Evolutionary conservation across 768 basidiomycete genomes (phyloP).

Genomic region (Termitomyces sp.): DNA sequence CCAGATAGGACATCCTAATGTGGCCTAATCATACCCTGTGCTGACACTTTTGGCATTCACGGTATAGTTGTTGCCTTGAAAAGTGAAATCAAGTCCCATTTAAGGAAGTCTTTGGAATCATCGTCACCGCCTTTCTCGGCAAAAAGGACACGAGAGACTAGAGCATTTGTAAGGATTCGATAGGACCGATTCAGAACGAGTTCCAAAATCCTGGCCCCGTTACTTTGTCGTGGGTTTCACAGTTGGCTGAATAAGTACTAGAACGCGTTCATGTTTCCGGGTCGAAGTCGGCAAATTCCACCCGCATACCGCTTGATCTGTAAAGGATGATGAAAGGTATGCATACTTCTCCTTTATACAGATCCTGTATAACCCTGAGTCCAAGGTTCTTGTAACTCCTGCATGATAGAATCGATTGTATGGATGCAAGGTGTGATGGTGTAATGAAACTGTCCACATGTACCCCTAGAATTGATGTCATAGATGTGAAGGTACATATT

Average conservation of each 20-base stretch:
- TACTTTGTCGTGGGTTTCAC: too few species aligned
- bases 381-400: slow-evolving; percentile 23
- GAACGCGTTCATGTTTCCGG: slow-evolving; percentile 22
- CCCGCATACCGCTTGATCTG: slow-evolving; percentile 21
- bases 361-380: slow-evolving; percentile 22
- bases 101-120: too few species aligned
- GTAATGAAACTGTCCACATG: slow-evolving; percentile 24
- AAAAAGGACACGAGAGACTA: too few species aligned
- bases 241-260: slow-evolving; percentile 19
- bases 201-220: too few species aligned
- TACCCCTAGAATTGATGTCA: slow-evolving; percentile 17
- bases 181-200: too few species aligned
- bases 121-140: too few species aligned
- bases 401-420: slow-evolving; percentile 22
- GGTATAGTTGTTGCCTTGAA: too few species aligned
- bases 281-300: slow-evolving; percentile 17
- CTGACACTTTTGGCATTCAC: too few species aligned
- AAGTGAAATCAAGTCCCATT: too few species aligned
- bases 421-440: slow-evolving; percentile 22
- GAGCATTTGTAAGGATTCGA: too few species aligned
- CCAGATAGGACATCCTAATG: too few species aligned
- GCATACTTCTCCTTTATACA: slow-evolving; percentile 25
- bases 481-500: slow-evolving; percentile 24
- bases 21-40: too few species aligned
- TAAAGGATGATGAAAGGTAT: neutral